These are phyloP conservation scores for Scytalidium sp. DNA, from an alignment of 2,329 filamentous ascomycete genomes.

Conservation along the genomic window DNA sequence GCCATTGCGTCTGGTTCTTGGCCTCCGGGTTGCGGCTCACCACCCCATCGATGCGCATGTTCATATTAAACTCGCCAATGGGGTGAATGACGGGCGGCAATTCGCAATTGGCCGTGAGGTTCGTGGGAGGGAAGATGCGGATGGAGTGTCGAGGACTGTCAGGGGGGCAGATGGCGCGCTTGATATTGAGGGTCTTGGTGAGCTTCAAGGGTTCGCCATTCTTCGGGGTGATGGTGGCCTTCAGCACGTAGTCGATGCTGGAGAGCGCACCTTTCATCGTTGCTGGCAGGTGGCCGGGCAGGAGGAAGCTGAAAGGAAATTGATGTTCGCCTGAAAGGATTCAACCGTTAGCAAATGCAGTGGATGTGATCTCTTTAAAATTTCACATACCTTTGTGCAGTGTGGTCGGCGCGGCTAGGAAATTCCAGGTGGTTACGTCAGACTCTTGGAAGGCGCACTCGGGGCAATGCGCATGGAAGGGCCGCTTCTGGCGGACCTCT, in stretches of 20 bases:
- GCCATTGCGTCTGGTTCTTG: conserved; percentile 77
- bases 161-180: conserved; percentile 71
- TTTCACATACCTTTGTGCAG: conserved; percentile 50
- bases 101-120: conserved; percentile 81
- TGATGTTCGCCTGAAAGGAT: conserved; percentile 57
- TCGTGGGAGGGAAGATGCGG: conserved; percentile 93
- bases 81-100: conserved; percentile 83
- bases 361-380: conserved; percentile 3
- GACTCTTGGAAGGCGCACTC: conserved; percentile 72
- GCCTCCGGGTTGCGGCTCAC: conserved; percentile 65
- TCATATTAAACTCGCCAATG: conserved; percentile 75
- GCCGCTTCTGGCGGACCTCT: conserved; percentile 74
- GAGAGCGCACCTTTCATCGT: conserved; percentile 73
- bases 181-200: conserved; percentile 67
- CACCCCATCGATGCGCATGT: conserved; percentile 82
- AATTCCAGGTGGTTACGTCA: conserved; percentile 75
- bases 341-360: conserved; percentile 9
- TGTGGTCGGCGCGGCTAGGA: conserved; percentile 57
- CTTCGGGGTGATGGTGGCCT: conserved; percentile 60
- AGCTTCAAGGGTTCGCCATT: conserved; percentile 63
- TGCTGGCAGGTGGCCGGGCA: conserved; percentile 83
- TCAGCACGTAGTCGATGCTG: conserved; percentile 75
- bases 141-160: conserved; percentile 84
- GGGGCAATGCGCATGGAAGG: conserved; percentile 73
- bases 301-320: conserved; percentile 85